Conservation (phyloP, 2,329 filamentous ascomycete species). For the Hypoxylon sp. region DNA sequence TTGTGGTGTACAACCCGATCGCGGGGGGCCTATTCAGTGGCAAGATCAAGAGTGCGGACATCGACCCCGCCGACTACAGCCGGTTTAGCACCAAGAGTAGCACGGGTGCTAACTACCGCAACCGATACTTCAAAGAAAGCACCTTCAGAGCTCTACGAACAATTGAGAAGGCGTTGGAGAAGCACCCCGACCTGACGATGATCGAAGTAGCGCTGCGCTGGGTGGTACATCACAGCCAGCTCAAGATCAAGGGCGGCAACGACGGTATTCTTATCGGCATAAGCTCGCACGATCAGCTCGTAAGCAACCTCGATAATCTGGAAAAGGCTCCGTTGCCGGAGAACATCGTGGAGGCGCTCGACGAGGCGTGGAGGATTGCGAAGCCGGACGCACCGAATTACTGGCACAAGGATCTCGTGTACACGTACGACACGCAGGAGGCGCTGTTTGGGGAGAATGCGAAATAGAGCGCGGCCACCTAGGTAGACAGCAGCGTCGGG, state of each 20-base stretch:
- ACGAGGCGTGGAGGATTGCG: constrained; percentile 80
- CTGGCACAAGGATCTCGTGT: constrained; percentile 73
- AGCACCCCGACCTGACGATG: constrained; percentile 73
- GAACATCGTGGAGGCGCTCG: constrained; percentile 79
- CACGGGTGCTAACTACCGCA: constrained; percentile 70
- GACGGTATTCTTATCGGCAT: constrained; percentile 73
- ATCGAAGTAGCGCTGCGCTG: constrained; percentile 82
- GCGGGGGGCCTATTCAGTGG: constrained; percentile 85
- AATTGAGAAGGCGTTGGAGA: constrained; percentile 75
- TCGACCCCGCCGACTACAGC: constrained; percentile 71
- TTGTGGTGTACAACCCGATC: constrained; percentile 86
- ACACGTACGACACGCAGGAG: constrained; percentile 74
- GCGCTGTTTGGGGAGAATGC: constrained; percentile 66
- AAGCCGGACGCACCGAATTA: constrained; percentile 69
- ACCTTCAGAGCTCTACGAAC: constrained; percentile 73
- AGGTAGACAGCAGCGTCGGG: neutral
- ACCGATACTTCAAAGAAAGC: constrained; percentile 78
- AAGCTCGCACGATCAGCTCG: constrained; percentile 69
- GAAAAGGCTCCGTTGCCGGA: constrained; percentile 81
- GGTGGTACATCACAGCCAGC: constrained; percentile 76
- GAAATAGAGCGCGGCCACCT: constrained; percentile 50
- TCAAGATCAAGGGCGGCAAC: constrained; percentile 65
- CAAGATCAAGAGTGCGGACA: constrained; percentile 78
- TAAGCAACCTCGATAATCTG: constrained; percentile 68
- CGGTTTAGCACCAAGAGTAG: constrained; percentile 72